Evolutionary conservation across 345 rosid genomes (phyloP).

Genomic region (Aquilaria yunnanensis): DNA sequence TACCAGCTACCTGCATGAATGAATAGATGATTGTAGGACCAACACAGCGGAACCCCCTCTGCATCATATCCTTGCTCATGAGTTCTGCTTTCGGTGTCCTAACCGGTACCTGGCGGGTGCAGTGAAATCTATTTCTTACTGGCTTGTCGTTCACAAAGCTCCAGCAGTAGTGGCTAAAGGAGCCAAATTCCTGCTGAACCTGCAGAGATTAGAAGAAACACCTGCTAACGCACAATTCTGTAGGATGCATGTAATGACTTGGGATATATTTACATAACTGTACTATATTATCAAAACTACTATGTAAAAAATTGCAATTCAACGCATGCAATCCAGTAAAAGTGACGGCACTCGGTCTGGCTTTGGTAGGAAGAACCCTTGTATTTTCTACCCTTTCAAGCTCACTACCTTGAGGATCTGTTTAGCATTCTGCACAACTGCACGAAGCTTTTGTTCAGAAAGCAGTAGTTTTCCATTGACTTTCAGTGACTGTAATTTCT

Average conservation of each 20-base stretch:
- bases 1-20: constrained; percentile 80
- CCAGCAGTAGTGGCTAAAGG: constrained; percentile 81
- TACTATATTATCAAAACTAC: not conserved
- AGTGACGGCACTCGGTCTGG: too few relatives aligned
- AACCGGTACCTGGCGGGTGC: constrained; percentile 72
- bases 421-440: constrained; percentile 73
- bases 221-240: not conserved
- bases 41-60: constrained; percentile 84
- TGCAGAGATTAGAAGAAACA: constrained; percentile 28
- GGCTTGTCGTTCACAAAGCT: constrained; percentile 62
- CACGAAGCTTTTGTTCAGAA: constrained; percentile 86
- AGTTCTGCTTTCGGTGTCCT: constrained; percentile 87
- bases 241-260: too few relatives aligned
- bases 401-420: constrained; percentile 58
- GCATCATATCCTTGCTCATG: constrained; percentile 90
- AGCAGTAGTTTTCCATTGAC: constrained; percentile 56
- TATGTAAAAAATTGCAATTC: not conserved
- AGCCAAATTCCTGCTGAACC: constrained; percentile 79
- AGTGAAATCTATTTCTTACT: constrained; percentile 57
- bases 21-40: constrained; percentile 85
- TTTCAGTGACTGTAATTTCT: constrained; percentile 59
- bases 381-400: not conserved
- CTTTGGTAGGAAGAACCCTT: not conserved
- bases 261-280: too few relatives aligned
- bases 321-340: too few relatives aligned